Conservation (phyloP, 176 grass and related monocot species). For the Avena atlantica region DNA sequence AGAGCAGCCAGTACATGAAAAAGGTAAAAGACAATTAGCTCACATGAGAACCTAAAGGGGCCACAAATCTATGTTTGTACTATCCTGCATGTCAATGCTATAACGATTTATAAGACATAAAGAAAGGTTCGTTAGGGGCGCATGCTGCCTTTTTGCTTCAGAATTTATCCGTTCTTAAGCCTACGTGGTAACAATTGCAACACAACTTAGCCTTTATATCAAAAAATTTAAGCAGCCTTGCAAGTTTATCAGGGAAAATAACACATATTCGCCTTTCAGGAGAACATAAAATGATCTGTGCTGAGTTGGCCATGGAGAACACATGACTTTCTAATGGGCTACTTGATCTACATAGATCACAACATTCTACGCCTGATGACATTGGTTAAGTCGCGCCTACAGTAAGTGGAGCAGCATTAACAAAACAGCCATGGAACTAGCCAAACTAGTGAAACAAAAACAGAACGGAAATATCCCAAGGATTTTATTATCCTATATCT, state of each 20-base stretch:
- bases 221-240: not conserved
- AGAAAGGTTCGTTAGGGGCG: not conserved
- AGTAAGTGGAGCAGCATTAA: not conserved
- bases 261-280: not conserved
- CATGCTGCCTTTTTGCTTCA: not conserved
- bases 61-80: not conserved
- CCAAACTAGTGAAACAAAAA: too few relatives aligned
- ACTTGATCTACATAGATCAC: not conserved
- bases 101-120: not conserved
- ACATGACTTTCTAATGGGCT: not conserved
- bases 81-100: conserved; percentile 19
- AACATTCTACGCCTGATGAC: not conserved
- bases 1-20: conserved; percentile 27
- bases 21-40: conserved; percentile 26
- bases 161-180: not conserved
- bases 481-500: not conserved
- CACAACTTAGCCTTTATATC: not conserved
- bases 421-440: not conserved
- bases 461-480: too few relatives aligned
- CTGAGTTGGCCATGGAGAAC: not conserved
- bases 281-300: not conserved
- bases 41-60: not conserved
- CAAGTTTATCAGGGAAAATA: not conserved
- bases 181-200: not conserved
- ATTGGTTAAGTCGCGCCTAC: not conserved